Percentiles rank a stretch among this genome's conserved stretches.
Evolutionary conservation across 2,329 filamentous ascomycete genomes (phyloP).

Genomic region (Hawksworthiomyces lignivorus): DNA sequence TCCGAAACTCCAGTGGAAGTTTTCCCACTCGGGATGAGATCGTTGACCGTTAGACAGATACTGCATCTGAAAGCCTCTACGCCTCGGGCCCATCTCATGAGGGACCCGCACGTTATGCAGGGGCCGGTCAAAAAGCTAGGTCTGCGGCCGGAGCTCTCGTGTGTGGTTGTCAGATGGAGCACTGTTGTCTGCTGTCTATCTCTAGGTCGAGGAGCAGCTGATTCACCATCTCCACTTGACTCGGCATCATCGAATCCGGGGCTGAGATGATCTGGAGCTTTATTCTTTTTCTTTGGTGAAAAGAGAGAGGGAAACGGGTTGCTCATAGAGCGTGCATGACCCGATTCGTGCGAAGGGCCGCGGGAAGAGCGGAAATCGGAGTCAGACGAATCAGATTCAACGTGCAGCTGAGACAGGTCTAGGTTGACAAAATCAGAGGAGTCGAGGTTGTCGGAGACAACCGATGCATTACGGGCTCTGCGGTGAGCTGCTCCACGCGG

Average conservation of each 20-base stretch:
- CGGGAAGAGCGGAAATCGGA: slow-evolving; percentile 27
- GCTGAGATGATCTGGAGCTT: too few relatives aligned
- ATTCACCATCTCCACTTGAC: slow-evolving; percentile 37
- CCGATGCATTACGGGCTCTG: slow-evolving; percentile 3
- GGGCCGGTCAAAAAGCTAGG: slow-evolving; percentile 58
- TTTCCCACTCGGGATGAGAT: slow-evolving; percentile 45
- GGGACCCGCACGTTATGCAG: slow-evolving; percentile 80
- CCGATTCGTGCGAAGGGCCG: slow-evolving; percentile 17
- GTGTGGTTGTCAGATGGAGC: slow-evolving; percentile 24
- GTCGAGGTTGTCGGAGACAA: neutral
- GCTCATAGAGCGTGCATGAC: slow-evolving; percentile 63
- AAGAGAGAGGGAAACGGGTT: slow-evolving; percentile 72
- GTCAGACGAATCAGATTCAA: slow-evolving; percentile 31
- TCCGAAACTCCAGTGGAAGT: neutral
- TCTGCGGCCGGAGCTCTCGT: slow-evolving; percentile 29
- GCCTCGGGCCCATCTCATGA: slow-evolving; percentile 70
- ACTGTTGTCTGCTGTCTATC: slow-evolving; percentile 16
- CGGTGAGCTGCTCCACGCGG: neutral
- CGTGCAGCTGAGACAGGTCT: slow-evolving; percentile 16
- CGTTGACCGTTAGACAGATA: slow-evolving; percentile 78
- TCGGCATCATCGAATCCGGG: slow-evolving; percentile 24
- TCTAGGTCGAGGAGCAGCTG: slow-evolving; percentile 18
- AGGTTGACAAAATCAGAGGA: slow-evolving; percentile 8
- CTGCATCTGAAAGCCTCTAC: slow-evolving; percentile 72
- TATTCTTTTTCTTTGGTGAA: slow-evolving; percentile 48